Percentiles rank a stretch among this genome's conserved stretches.
These are phyloP conservation scores for Trapa incisa DNA, from an alignment of 345 rosid species.

Conservation along the genomic window DNA sequence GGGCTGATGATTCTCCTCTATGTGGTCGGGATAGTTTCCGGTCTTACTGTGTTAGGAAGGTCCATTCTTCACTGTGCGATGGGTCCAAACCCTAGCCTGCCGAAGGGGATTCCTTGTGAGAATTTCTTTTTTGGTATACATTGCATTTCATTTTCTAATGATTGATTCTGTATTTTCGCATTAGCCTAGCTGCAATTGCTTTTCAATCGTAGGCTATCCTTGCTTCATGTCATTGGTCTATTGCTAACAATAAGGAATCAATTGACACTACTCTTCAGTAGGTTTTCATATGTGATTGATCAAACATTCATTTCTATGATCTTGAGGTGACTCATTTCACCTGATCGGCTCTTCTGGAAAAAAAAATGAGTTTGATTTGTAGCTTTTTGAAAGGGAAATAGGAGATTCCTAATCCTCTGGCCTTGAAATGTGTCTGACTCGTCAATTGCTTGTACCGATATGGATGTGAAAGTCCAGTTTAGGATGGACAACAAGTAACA, in stretches of 20 bases:
- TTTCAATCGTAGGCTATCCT: neutral
- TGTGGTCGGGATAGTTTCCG: conserved; percentile 70
- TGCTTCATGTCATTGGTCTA: neutral
- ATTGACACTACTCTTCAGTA: no score
- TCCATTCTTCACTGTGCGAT: conserved; percentile 49
- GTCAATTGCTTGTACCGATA: neutral
- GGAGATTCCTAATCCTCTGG: neutral
- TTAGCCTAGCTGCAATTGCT: neutral
- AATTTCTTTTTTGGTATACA: neutral
- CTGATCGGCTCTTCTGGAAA: neutral
- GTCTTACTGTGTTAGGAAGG: conserved; percentile 58
- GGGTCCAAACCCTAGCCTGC: conserved; percentile 32
- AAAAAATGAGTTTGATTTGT: neutral
- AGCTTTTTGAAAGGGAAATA: neutral
- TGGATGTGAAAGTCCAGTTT: neutral
- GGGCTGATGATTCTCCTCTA: conserved; percentile 63
- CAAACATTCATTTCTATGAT: neutral
- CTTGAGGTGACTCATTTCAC: neutral
- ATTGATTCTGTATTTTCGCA: neutral
- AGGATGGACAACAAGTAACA: neutral
- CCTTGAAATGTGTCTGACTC: neutral
- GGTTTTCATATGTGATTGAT: neutral
- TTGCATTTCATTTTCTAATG: neutral
- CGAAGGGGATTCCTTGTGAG: conserved; percentile 13
- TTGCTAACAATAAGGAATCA: neutral